phyloP scores from a whole-genome alignment of 208 protist genomes.

The Crithidia fasciculata region DNA sequence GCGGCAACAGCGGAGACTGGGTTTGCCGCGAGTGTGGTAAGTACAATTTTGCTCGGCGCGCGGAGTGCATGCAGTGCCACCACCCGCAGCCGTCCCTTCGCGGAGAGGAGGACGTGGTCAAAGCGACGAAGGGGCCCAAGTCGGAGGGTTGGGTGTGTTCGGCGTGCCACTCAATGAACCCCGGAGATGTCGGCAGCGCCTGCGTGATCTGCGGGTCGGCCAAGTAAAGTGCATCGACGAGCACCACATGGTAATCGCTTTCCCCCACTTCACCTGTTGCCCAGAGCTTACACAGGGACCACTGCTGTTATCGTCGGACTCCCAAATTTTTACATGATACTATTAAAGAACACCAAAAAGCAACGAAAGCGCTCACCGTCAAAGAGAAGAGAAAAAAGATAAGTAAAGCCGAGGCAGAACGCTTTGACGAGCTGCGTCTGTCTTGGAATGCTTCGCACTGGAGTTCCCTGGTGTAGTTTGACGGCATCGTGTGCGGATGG shows the following conservation, averaged over 20 bases:
- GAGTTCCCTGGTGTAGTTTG: too few relatives aligned
- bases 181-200: not conserved
- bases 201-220: slow-evolving; percentile 31
- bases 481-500: too few relatives aligned
- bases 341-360: too few relatives aligned
- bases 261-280: not conserved
- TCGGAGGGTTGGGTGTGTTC: slow-evolving; percentile 25
- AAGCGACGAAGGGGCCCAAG: not conserved
- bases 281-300: not conserved
- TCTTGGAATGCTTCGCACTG: too few relatives aligned
- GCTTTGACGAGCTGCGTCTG: too few relatives aligned
- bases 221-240: slow-evolving; percentile 3
- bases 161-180: slow-evolving; percentile 36
- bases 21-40: slow-evolving; percentile 28
- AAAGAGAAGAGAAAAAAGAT: too few relatives aligned
- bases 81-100: not conserved
- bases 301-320: too few relatives aligned
- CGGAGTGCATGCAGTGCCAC: slow-evolving; percentile 36
- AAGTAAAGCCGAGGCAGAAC: too few relatives aligned
- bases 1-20: slow-evolving; percentile 29
- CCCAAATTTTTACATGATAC: too few relatives aligned
- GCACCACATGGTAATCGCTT: too few relatives aligned
- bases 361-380: too few relatives aligned
- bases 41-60: slow-evolving; percentile 42
- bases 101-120: not conserved